Base-by-base conservation (phyloP, 2,329 filamentous ascomycete species). In the Clonostachys rhizophaga region DNA sequence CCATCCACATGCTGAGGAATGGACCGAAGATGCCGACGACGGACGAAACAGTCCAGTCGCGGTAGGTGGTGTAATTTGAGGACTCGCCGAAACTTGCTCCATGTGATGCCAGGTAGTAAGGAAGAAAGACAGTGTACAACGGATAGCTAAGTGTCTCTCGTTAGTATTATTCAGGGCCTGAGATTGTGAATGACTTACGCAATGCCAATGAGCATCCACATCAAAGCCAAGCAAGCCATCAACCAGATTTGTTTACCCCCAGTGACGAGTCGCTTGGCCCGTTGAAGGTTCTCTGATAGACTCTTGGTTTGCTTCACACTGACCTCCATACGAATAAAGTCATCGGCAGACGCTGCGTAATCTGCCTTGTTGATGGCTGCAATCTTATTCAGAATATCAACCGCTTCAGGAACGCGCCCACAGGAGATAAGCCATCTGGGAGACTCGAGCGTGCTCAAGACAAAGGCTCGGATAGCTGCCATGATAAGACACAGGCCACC, bases 121-220 rank as follows among this genome's bases (percentile, higher is more conserved):
- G 68, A 39, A 73, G 62, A 44, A 72, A 72, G 40, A 66, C 65
- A 47, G 69, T 71, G 53, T 69, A 73, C 0, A 74, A 59, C 4
- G 70, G 69, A 51, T 72, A 72, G 6, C 51, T 51, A 14, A 20
- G 24, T 18, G 7, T n/a, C 24, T 30, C 3, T 30, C 24, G 24
- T 30, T 30, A 30, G 9, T 10, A 30, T 30, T 9, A 30, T 30
- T 30, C 24, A 10, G 24, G 6, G 6, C 9, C 10, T 16, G 8
- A 30, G 16, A n/a, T 30, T 10, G 2, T 16, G 24, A 10, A 11
- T 11, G 6, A 43, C 51, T 46, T 43, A 53, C 49, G 66, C 69
- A 34, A 73, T 64, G 14, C 68, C 69, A 30, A 72, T 67, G 1
- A 65, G 68, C 4, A 68, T 49, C 69, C 69, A 72, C 33, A 71